phyloP scores from a whole-genome alignment of 1,139 yeast species.

The Geotrichum australiense region DNA sequence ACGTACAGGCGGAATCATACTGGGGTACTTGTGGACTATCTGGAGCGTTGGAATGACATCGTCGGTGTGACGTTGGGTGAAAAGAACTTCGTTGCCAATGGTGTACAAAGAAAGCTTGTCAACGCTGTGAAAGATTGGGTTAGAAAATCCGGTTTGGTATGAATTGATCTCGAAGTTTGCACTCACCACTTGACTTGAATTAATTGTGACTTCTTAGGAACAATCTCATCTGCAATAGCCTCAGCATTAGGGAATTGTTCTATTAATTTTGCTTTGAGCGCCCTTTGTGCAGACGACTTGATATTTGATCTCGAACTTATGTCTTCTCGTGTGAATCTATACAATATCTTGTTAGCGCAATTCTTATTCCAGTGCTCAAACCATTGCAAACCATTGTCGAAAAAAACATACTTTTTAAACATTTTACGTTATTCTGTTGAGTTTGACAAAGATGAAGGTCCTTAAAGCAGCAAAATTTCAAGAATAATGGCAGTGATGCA shows the following conservation, averaged over 20 bases:
- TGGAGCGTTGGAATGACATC: constrained; percentile 68
- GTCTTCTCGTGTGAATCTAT: constrained; percentile 75
- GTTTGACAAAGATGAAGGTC: too few relatives aligned
- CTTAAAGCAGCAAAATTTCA: constrained; percentile 2
- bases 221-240: constrained; percentile 65
- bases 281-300: constrained; percentile 87
- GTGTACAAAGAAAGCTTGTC: constrained; percentile 78
- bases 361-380: neutral
- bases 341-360: constrained; percentile 4
- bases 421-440: constrained; percentile 8
- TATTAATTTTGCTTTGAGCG: constrained; percentile 65
- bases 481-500: neutral
- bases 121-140: constrained; percentile 40
- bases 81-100: constrained; percentile 64
- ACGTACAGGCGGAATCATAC: constrained; percentile 72
- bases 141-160: constrained; percentile 1
- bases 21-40: constrained; percentile 71
- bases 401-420: constrained; percentile 19
- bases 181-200: constrained; percentile 61
- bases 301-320: constrained; percentile 85
- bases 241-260: constrained; percentile 68
- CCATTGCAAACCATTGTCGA: neutral
- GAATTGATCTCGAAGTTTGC: too few relatives aligned
- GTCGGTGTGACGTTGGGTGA: constrained; percentile 78
- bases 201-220: constrained; percentile 89